Base-by-base conservation (phyloP, 495 filamentous ascomycete genomes). In the Barbatosphaeria neglecta region DNA sequence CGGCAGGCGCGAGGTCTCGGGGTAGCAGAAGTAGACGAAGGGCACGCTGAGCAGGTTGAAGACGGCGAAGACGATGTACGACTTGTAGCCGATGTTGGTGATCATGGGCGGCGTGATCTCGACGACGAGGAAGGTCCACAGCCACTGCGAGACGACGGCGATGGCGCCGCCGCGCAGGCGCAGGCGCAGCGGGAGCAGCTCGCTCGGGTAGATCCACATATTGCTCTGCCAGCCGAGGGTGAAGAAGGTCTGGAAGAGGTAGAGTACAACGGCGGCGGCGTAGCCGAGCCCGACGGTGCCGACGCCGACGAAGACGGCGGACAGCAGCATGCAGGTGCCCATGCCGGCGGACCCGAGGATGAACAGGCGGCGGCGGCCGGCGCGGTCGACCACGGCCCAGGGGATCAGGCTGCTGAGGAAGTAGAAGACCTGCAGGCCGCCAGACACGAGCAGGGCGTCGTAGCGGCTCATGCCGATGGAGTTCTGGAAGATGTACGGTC, bases 61-160 rank as follows among this genome's bases (percentile, higher is more conserved):
- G 35, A 66, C 61, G 5, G 83, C 84, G 58, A 89, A 89, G 75
- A 89, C 84, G 31, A 89, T 70, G 60, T 89, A 90, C 0, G 82
- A 86, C 8, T 81, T 77, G 83, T 83, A 90, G 39, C 69, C 59
- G 45, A 87, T 86, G 44, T 69, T 66, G 39, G 64, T 52, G 24
- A 88, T 64, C 78, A 87, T 83, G 43, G 86, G 75, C 0, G 86
- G 86, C 0, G 83, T 86, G 47, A 88, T 77, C 83, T 88, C 86
- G 47, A 90, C 85, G 35, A 89, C 20, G 4, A 41, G 39, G 39
- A 41, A 41, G 2, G 19, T 41, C 39, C 39, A 41, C 39, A 22
- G 19, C 39, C 39, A 41, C 19, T 41, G 39, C 22, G 39, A 41
- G 10, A 41, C 39, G 10, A 41, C 39, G 19, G 39, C 39, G 2